Evolutionary conservation across 768 basidiomycete species (phyloP), one percentile per base, ranked within the genome.

Genomic region (Hericium coralloides): DNA sequence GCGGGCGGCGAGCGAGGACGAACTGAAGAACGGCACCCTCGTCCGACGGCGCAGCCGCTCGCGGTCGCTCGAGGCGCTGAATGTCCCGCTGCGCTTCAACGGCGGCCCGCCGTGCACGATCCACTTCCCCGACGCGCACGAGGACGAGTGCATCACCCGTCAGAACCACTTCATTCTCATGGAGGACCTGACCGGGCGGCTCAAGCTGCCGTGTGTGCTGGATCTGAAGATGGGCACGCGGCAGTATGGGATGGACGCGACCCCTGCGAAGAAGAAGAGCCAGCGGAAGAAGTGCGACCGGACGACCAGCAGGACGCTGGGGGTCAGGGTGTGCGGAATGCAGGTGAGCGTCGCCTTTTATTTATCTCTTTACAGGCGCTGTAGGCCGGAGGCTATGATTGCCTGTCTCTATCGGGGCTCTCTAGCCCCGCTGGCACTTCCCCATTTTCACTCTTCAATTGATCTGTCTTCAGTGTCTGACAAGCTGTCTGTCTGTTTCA

Each of bases 201-300:
- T 97, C 66, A 95, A 89, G 71, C 82, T 80, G 52, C 91, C 97
- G 9, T 99, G 97, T 66, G 95, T 99, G 43, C 82, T 98, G 65
- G 97, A 99, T 71, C 76, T 99, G 64, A 99, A 99, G 77, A 98
- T 98, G 97, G 97, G 97, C n/a, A 98, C 95, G 31, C 79, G 97
- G 37, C 97, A 99, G 73, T 98, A 98, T 71, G 97, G 97, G 18
- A 89, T 95, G 74, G 92, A 97, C 64, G 97, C 97, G 23, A 89
- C 87, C 9, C 73, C 85, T 1, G 76, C 83, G 53, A 99, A 99
- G 76, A 98, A 97, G 81, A 94, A 89, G 75, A 98, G 95, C 67
- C 97, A 99, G 74, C 83, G 95, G 55, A 97, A 97, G 73, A 99
- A 99, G 73, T 98, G 97, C 68, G 94, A 97, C 67, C 79, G 88